phyloP scores from a whole-genome alignment of 208 protist genomes.

The Naegleria gruberi region DNA sequence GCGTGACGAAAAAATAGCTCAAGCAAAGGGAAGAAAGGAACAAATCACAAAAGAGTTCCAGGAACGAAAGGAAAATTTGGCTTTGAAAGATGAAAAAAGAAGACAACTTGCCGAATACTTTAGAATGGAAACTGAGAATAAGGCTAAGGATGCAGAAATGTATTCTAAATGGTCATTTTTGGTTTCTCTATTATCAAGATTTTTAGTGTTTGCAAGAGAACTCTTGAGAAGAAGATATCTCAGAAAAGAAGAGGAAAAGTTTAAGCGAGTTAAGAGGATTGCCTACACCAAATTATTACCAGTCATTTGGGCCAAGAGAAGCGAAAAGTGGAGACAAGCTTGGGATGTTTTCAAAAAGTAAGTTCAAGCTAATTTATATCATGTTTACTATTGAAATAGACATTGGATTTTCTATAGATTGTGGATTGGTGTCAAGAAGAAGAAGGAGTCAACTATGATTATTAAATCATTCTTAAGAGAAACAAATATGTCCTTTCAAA shows the following conservation, averaged over 20 bases:
- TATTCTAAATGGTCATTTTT: not conserved
- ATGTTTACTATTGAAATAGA: not conserved
- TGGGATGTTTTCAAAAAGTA: conserved; percentile 18
- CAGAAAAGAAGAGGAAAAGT: not conserved
- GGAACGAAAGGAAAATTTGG: not conserved
- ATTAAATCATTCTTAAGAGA: not conserved
- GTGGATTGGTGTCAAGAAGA: not conserved
- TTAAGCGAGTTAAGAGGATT: not conserved
- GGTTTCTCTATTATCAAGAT: not conserved
- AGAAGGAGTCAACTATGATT: not conserved
- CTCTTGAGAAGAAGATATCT: not conserved
- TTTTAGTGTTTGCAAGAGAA: not conserved
- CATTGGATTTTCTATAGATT: conserved; percentile 8
- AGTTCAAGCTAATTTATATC: not conserved
- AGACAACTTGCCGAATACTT: not conserved
- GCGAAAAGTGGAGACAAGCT: not conserved
- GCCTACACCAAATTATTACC: not conserved
- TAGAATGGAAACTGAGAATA: not conserved
- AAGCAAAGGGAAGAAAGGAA: too few relatives aligned
- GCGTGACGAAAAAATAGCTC: not conserved
- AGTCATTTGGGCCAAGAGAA: not conserved
- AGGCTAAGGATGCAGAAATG: not conserved
- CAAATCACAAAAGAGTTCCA: not conserved
- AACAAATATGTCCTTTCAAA: not conserved
- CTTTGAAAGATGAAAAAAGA: not conserved